Evolutionary conservation across 495 filamentous ascomycete genomes (phyloP).

Genomic region (Talaromyces nanjingensis): DNA sequence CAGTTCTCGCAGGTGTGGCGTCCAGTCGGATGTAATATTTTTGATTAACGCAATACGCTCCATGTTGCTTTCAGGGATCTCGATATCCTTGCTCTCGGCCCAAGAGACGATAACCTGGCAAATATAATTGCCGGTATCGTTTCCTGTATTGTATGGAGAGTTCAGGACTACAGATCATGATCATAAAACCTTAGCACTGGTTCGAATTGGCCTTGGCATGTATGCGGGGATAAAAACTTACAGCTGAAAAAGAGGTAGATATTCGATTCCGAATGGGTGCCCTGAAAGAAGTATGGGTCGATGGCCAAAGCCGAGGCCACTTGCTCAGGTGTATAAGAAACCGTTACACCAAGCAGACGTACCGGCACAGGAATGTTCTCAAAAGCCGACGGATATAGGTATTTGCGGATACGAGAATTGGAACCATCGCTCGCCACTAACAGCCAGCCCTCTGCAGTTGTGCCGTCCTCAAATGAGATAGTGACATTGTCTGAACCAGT

Average conservation of each 20-base stretch:
- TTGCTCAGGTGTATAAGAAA: conserved; percentile 29
- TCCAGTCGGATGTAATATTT: conserved; percentile 43
- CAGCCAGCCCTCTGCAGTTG: conserved; percentile 36
- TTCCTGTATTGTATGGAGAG: conserved; percentile 38
- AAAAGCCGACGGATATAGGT: conserved; percentile 17
- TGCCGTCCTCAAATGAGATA: conserved; percentile 46
- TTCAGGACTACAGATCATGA: conserved; percentile 28
- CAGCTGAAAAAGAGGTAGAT: conserved; percentile 51
- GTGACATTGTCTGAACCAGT: conserved; percentile 25
- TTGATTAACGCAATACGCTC: conserved; percentile 47
- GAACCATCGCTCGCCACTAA: conserved; percentile 53
- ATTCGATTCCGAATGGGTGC: conserved; percentile 47
- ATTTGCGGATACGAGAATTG: conserved; percentile 35
- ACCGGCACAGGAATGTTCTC: conserved; percentile 8
- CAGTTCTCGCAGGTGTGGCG: conserved; percentile 45
- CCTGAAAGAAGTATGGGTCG: conserved; percentile 57
- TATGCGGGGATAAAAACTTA: conserved; percentile 7
- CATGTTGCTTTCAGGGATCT: conserved; percentile 30
- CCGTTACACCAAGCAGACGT: conserved; percentile 7
- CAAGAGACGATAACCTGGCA: conserved; percentile 49
- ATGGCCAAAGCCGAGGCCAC: conserved; percentile 37
- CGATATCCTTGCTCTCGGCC: conserved; percentile 34
- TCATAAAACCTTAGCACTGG: neutral
- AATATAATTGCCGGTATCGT: conserved; percentile 29
- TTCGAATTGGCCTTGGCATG: neutral